Percentiles rank a stretch among this genome's conserved stretches.
Evolutionary conservation across 352 stramenopile species (phyloP).

Genomic region (Thraustotheca clavata): DNA sequence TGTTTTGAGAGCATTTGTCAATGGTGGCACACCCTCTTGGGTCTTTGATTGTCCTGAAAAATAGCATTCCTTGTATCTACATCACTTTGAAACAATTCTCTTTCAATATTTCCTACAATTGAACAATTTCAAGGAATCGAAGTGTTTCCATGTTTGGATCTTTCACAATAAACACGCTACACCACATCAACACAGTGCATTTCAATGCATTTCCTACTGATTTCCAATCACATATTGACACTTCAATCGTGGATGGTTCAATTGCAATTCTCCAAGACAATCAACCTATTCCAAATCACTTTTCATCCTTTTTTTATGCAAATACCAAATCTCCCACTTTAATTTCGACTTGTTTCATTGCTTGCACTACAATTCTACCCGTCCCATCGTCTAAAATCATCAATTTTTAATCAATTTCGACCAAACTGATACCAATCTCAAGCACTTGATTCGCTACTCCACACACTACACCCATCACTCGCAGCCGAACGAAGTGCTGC

Average conservation of each 20-base stretch:
- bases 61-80: conserved; percentile 19
- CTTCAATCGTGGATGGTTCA: not conserved
- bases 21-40: not conserved
- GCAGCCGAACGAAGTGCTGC: conserved; percentile 14
- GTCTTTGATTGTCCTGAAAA: conserved; percentile 5
- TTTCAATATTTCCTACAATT: not conserved
- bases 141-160: conserved; percentile 22
- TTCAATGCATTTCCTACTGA: not conserved
- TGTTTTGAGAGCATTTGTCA: conserved; percentile 9
- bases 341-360: not conserved
- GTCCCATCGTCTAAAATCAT: conserved; percentile 17
- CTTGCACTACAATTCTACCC: not conserved
- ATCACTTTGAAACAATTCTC: not conserved
- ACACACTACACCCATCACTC: conserved; percentile 5
- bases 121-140: conserved; percentile 18
- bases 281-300: not conserved
- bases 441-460: not conserved
- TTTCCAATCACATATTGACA: conserved; percentile 5
- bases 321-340: conserved; percentile 2
- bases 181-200: not conserved
- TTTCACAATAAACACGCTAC: conserved; percentile 10
- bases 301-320: not conserved
- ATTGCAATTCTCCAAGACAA: conserved; percentile 14
- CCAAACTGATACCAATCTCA: conserved; percentile 9
- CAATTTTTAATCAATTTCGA: not conserved